Evolutionary conservation across 768 basidiomycete species (phyloP).

Genomic region (Rhizopogon salebrosus): DNA sequence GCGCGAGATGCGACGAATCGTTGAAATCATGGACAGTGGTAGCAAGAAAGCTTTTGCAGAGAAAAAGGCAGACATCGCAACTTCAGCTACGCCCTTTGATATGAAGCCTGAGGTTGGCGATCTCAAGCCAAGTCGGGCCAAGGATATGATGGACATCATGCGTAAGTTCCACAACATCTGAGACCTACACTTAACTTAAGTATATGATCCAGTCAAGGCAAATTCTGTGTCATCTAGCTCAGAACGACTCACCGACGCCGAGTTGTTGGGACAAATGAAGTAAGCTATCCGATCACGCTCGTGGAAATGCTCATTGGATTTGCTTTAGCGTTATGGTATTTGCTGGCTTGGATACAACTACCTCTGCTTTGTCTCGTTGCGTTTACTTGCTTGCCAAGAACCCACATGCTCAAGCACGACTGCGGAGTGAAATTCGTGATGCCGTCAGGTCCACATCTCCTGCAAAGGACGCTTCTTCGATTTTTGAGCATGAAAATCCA

Average conservation of each 20-base stretch:
- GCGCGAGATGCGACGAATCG: slow-evolving; percentile 6
- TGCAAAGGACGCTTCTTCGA: slow-evolving; percentile 16
- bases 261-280: slow-evolving; percentile 24
- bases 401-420: not conserved
- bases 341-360: slow-evolving; percentile 12
- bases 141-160: slow-evolving; percentile 47
- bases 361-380: slow-evolving; percentile 13
- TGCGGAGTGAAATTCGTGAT: slow-evolving; percentile 4
- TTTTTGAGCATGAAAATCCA: too few relatives aligned
- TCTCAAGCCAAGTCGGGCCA: slow-evolving; percentile 19
- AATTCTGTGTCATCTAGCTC: slow-evolving; percentile 12
- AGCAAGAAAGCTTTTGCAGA: slow-evolving; percentile 11
- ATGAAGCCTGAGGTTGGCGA: too few relatives aligned
- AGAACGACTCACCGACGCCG: slow-evolving; percentile 16
- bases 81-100: not conserved
- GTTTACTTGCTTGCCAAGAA: slow-evolving; percentile 10
- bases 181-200: not conserved
- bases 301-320: not conserved
- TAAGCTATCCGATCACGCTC: not conserved
- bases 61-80: slow-evolving; percentile 14
- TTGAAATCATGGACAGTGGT: slow-evolving; percentile 11
- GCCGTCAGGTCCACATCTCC: slow-evolving; percentile 17
- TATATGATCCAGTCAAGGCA: slow-evolving; percentile 15
- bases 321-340: slow-evolving; percentile 16
- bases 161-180: slow-evolving; percentile 26